Evolutionary conservation across 805 yeast genomes (phyloP).

Genomic region (Metschnikowia lachancei): DNA sequence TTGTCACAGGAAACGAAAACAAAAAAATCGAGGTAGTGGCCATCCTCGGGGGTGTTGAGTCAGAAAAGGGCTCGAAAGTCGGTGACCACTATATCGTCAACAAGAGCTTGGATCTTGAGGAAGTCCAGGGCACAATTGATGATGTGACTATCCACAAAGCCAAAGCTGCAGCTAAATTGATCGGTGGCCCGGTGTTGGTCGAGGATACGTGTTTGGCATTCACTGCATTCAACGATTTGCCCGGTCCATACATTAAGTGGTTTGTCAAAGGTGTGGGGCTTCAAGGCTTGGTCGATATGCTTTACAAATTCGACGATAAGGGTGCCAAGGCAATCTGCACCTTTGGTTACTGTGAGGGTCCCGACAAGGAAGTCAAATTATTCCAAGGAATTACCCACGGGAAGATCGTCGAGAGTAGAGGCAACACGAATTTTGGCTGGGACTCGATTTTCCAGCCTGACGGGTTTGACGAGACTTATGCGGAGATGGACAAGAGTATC

Average conservation of each 20-base stretch:
- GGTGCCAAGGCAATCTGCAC: slow-evolving; percentile 88
- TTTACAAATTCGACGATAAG: slow-evolving; percentile 79
- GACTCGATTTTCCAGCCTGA: slow-evolving; percentile 85
- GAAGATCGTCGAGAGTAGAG: slow-evolving; percentile 69
- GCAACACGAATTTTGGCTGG: slow-evolving; percentile 86
- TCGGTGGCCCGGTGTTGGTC: slow-evolving; percentile 81
- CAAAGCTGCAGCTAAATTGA: slow-evolving; percentile 59
- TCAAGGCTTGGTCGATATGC: slow-evolving; percentile 71
- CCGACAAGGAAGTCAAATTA: slow-evolving; percentile 65
- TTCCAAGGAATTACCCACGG: slow-evolving; percentile 89
- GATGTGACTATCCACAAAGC: slow-evolving; percentile 83
- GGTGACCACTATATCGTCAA: slow-evolving; percentile 57
- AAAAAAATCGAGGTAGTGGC: slow-evolving; percentile 82
- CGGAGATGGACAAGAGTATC: slow-evolving; percentile 75
- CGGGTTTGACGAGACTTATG: slow-evolving; percentile 69
- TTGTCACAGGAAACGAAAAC: slow-evolving; percentile 86
- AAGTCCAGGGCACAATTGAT: slow-evolving; percentile 83
- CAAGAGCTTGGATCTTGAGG: slow-evolving; percentile 75
- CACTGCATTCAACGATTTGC: slow-evolving; percentile 72
- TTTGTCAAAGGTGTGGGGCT: slow-evolving; percentile 75
- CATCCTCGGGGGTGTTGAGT: slow-evolving; percentile 51
- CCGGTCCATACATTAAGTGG: slow-evolving; percentile 97
- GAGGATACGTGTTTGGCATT: slow-evolving; percentile 93
- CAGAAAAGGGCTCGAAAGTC: slow-evolving; percentile 31
- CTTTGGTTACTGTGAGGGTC: slow-evolving; percentile 84